Conservation (phyloP, 2,329 filamentous ascomycete genomes). For the Chrysoporthe cubensis region DNA sequence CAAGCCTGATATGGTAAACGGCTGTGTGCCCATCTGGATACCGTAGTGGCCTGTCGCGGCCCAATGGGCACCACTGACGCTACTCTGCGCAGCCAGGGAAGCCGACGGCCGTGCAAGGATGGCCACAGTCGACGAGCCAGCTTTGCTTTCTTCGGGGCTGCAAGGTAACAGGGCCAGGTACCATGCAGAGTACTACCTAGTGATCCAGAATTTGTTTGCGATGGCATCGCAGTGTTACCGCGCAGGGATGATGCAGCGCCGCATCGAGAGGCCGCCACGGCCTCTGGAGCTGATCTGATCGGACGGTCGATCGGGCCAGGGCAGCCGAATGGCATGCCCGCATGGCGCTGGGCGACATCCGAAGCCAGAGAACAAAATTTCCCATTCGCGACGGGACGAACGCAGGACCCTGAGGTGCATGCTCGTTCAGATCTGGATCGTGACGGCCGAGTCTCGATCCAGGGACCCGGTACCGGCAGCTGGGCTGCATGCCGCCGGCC, state of each 20-base stretch:
- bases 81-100: neutral
- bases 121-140: neutral
- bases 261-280: neutral
- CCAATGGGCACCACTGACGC: neutral
- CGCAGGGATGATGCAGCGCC: constrained; percentile 19
- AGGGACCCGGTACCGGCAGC: constrained; percentile 24
- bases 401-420: neutral
- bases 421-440: constrained; percentile 2
- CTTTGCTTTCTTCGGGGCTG: neutral
- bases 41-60: neutral
- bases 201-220: no score
- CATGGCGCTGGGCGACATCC: constrained; percentile 14
- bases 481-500: constrained; percentile 25
- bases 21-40: constrained; percentile 4
- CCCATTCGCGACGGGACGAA: constrained; percentile 1
- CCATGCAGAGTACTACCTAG: no score
- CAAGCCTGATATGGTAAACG: neutral
- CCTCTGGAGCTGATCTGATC: constrained; percentile 9
- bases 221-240: neutral
- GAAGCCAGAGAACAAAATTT: neutral
- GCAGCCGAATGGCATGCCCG: constrained; percentile 6
- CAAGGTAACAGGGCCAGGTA: neutral
- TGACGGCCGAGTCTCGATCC: constrained; percentile 13
- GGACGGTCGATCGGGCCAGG: constrained; percentile 17
- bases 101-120: neutral